Base-by-base conservation (phyloP, 2,329 filamentous ascomycete genomes). In the Colletotrichum australisinense region DNA sequence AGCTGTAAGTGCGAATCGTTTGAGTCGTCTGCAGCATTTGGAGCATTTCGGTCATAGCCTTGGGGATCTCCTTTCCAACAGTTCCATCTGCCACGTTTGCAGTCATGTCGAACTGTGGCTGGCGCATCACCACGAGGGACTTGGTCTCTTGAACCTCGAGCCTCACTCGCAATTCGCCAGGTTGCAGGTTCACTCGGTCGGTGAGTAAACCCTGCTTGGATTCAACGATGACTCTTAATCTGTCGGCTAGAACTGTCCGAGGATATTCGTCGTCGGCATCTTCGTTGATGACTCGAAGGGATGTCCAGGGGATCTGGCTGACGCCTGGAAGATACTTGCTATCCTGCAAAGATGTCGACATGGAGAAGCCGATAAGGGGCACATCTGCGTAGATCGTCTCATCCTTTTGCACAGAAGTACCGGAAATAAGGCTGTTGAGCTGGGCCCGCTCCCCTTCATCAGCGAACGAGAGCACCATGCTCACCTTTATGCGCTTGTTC, bases 131-230 rank as follows among this genome's bases (percentile, higher is more conserved):
- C 74, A 90, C 90, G 60, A 97, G 83, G 16, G 90, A 85, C 63
- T 90, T 90, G 26, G 87, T 87, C 66, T 90, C 88, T 68, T 87
- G 86, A 38, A 93, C 88, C 76, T 93, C 90, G 42, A 95, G 84
- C 35, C 90, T 87, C 62, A 95, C 81, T 77, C 90, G 90, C 76
- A 95, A 80, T 81, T 95, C 93, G n/a, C 93, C 93, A 12, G 92
- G 92, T 2, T 88, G 92, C 77, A 97, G 87, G 77, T 97, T 97
- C 79, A 98, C 87, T 49, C 95, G 90, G 82, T 98, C 95, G 2
- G 94, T 94, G 19, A 97, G 86, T 55, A 92, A 94, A 62, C 95
- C 94, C 76, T 92, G 91, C 74, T 93, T 90, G 76, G 93, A 94
- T 70, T 95, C 92, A 38, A 94, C 87, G 66, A 97, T 88, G 22